phyloP scores from a whole-genome alignment of 2,329 filamentous ascomycete species.

The Chlorencoelia australis region DNA sequence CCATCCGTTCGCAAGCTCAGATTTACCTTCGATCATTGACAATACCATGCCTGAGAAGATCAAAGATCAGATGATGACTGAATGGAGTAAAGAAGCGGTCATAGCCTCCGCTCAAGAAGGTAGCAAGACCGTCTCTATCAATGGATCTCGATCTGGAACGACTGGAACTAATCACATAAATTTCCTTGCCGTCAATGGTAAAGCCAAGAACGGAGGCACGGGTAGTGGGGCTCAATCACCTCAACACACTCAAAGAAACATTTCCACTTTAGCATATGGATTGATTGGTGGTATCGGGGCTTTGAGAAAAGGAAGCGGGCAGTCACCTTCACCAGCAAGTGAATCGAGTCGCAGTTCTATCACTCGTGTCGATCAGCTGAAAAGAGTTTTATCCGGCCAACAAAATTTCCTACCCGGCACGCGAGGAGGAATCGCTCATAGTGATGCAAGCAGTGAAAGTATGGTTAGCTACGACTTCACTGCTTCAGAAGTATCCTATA shows the following conservation, averaged over 20 bases:
- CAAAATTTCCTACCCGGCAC: slow-evolving; percentile 27
- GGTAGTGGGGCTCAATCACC: slow-evolving; percentile 34
- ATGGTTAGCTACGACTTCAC: slow-evolving; percentile 61
- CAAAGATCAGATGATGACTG: slow-evolving; percentile 64
- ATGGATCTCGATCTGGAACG: slow-evolving; percentile 61
- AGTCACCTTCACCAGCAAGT: slow-evolving; percentile 34
- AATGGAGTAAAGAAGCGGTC: slow-evolving; percentile 71
- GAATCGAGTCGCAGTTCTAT: slow-evolving; percentile 40
- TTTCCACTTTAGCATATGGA: slow-evolving; percentile 24
- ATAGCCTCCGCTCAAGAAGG: slow-evolving; percentile 58
- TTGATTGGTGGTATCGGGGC: slow-evolving; percentile 27
- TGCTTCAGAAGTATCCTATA: slow-evolving; percentile 57
- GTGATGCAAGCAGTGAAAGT: slow-evolving; percentile 52
- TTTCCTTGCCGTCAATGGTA: slow-evolving; percentile 49
- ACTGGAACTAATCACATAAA: slow-evolving; percentile 35
- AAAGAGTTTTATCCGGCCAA: slow-evolving; percentile 48
- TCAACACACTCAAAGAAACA: slow-evolving; percentile 18
- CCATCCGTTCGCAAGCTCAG: slow-evolving; percentile 48
- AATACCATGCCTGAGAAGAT: slow-evolving; percentile 51
- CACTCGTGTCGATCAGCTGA: slow-evolving; percentile 54
- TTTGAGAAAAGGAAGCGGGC: slow-evolving; percentile 43
- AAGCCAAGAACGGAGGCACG: slow-evolving; percentile 30
- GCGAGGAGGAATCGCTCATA: slow-evolving; percentile 34
- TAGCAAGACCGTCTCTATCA: slow-evolving; percentile 64
- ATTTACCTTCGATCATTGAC: slow-evolving; percentile 31